phyloP scores from a whole-genome alignment of 139 green algal genomes.

The Haematococcus lacustris region DNA sequence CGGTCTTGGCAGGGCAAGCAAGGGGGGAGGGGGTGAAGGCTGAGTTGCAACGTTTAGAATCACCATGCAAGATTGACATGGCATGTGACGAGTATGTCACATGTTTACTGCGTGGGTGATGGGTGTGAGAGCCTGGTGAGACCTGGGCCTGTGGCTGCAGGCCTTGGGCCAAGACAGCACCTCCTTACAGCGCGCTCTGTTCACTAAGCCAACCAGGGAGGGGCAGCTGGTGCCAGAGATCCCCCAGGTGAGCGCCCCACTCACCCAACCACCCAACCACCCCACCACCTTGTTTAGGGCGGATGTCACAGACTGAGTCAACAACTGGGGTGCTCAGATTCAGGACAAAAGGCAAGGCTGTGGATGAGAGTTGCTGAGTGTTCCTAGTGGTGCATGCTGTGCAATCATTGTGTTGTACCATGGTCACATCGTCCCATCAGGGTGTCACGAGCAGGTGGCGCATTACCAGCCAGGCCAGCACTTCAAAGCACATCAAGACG shows the following conservation, averaged over 20 bases:
- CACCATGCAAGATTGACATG: neutral
- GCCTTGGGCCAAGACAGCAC: neutral
- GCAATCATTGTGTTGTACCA: neutral
- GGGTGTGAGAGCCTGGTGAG: no score
- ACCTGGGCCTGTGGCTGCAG: no score
- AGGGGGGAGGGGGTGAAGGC: no score
- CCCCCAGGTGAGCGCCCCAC: no score
- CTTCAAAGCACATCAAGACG: conserved; percentile 59
- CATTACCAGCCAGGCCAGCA: conserved; percentile 53
- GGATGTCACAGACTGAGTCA: neutral
- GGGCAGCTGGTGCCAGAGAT: no score
- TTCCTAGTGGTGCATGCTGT: neutral
- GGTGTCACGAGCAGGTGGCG: conserved; percentile 30
- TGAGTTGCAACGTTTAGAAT: no score
- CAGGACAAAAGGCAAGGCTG: neutral
- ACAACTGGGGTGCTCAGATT: neutral
- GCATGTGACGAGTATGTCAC: neutral
- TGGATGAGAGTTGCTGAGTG: neutral
- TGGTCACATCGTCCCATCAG: neutral
- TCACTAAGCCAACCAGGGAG: no score
- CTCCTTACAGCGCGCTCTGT: no score
- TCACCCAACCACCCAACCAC: no score
- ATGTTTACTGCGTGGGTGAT: no score
- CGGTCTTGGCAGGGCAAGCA: neutral
- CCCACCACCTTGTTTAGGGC: no score